These are phyloP conservation scores for Colletotrichum abscissum DNA, from an alignment of 2,329 filamentous ascomycete species.

Conservation along the genomic window DNA sequence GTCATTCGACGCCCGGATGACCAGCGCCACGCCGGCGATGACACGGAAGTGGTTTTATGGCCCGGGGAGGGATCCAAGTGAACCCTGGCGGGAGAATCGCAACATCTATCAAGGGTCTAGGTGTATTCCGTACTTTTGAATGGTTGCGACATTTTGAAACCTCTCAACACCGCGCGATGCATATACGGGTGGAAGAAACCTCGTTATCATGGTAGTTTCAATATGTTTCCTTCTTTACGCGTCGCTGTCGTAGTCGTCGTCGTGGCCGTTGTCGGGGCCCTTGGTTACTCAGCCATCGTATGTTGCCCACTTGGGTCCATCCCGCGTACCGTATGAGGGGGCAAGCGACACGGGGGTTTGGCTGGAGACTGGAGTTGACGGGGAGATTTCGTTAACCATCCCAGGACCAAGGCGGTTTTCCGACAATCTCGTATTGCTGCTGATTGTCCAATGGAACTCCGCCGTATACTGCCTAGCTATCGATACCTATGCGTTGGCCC, in stretches of 20 bases:
- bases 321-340: neutral
- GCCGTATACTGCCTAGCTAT: neutral
- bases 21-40: conserved; percentile 1
- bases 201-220: neutral
- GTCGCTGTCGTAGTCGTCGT: neutral
- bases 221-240: neutral
- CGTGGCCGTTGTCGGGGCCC: neutral
- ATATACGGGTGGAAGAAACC: neutral
- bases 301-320: neutral
- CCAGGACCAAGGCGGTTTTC: neutral
- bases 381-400: neutral
- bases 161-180: neutral
- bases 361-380: neutral
- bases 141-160: neutral
- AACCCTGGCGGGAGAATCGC: neutral
- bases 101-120: neutral
- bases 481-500: neutral
- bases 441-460: neutral
- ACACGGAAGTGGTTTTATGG: neutral
- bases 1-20: neutral
- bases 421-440: neutral
- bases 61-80: neutral
- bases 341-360: too few relatives aligned
- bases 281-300: conserved; percentile 5
- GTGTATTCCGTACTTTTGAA: neutral